These are phyloP conservation scores for Coemansia biformis DNA, from an alignment of 192 early-diverging fungal genomes.

Conservation along the genomic window DNA sequence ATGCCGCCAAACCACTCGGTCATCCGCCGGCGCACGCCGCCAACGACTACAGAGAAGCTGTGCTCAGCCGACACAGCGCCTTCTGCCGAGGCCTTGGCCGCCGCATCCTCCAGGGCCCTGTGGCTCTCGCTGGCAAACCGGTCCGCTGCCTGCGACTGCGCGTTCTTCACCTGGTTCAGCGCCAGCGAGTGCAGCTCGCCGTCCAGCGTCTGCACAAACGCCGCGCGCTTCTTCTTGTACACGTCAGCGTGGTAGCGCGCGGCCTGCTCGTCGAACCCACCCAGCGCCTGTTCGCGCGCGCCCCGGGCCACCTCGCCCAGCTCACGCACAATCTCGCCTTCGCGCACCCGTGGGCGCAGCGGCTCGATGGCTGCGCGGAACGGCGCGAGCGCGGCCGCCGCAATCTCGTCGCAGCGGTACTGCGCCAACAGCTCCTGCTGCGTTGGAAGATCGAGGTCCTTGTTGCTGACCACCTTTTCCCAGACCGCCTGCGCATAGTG, in stretches of 20 bases:
- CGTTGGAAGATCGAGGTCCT: constrained; percentile 95
- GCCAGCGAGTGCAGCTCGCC: constrained; percentile 72
- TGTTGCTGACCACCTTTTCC: constrained; percentile 93
- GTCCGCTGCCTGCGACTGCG: constrained; percentile 65
- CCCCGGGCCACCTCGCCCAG: constrained; percentile 64
- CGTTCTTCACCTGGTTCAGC: constrained; percentile 82
- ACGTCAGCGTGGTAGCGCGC: constrained; percentile 84
- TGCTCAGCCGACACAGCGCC: constrained; percentile 4
- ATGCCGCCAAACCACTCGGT: constrained; percentile 14
- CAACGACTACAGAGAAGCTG: constrained; percentile 58
- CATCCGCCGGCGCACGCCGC: constrained; percentile 15
- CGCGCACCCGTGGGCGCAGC: constrained; percentile 67
- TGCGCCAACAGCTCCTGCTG: constrained; percentile 97
- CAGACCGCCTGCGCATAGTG: constrained; percentile 89
- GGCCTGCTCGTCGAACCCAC: constrained; percentile 82
- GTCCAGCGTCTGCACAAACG: constrained; percentile 73
- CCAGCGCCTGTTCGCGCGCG: constrained; percentile 57
- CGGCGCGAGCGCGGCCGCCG: constrained; percentile 60
- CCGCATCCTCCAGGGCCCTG: constrained; percentile 52
- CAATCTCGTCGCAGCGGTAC: constrained; percentile 98
- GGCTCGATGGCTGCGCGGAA: constrained; percentile 63
- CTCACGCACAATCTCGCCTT: constrained; percentile 69
- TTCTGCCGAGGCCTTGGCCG: neutral
- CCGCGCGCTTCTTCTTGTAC: constrained; percentile 79
- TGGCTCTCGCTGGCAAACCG: constrained; percentile 56